A percentile compares a stretch with the other conserved stretches of the same genome.
Evolutionary conservation across 768 basidiomycete genomes (phyloP).

Genomic region (Pleurotus sapidus): DNA sequence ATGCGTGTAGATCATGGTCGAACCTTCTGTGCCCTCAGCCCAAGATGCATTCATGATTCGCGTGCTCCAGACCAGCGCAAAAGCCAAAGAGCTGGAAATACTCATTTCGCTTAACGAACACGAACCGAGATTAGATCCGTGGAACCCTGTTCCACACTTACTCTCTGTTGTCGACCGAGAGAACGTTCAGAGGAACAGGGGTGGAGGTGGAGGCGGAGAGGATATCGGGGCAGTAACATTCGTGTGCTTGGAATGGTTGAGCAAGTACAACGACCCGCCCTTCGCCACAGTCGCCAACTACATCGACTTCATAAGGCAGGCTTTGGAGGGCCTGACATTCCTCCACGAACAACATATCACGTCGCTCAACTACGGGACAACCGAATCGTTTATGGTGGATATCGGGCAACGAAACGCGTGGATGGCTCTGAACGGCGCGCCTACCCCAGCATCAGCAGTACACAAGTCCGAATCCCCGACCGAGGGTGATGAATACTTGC

Average conservation of each 20-base stretch:
- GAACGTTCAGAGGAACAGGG: neutral
- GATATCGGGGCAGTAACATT: conserved; percentile 28
- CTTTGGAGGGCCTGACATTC: conserved; percentile 49
- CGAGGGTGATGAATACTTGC: neutral
- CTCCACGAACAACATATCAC: conserved; percentile 44
- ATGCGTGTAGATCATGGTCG: conserved; percentile 26
- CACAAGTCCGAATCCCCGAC: neutral
- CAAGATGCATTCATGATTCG: conserved; percentile 39
- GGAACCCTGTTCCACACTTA: conserved; percentile 52
- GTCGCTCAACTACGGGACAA: conserved; percentile 30
- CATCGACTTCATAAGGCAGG: conserved; percentile 49
- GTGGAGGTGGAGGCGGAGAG: neutral
- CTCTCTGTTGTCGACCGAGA: conserved; percentile 38
- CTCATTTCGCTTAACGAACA: conserved; percentile 41
- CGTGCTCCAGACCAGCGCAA: conserved; percentile 22
- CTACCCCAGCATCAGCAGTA: neutral
- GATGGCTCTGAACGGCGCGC: neutral
- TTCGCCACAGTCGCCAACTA: conserved; percentile 44
- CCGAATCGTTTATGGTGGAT: conserved; percentile 40
- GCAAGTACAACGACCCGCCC: conserved; percentile 42
- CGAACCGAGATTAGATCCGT: conserved; percentile 45
- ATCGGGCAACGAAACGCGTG: conserved; percentile 19
- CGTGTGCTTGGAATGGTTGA: conserved; percentile 42
- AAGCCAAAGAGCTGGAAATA: conserved; percentile 36
- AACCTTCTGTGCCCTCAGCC: conserved; percentile 20